Conservation (phyloP, 1,284 basidiomycete genomes). For the Pholiota adiposa region DNA sequence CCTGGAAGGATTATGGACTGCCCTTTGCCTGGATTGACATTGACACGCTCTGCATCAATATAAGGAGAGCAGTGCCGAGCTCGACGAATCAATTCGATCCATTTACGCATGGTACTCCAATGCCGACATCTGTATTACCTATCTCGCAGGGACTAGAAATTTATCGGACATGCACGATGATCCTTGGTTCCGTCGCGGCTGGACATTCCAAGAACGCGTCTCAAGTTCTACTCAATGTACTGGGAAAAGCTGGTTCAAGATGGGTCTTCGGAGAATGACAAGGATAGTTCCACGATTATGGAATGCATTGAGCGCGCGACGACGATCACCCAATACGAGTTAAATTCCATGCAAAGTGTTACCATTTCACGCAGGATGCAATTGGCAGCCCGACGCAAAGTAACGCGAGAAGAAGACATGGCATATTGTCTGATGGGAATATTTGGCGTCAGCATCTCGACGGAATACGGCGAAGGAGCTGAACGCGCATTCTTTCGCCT, state of each 20-base stretch:
- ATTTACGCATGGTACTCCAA: not conserved
- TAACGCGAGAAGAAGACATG: not conserved
- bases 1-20: too few relatives aligned
- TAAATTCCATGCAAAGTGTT: not conserved
- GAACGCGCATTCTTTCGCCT: not conserved
- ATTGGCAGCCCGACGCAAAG: not conserved
- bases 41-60: not conserved
- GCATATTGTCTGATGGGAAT: not conserved
- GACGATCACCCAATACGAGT: not conserved
- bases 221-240: not conserved
- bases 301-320: not conserved
- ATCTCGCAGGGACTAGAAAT: not conserved
- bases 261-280: not conserved
- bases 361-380: not conserved
- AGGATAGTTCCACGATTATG: not conserved
- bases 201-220: not conserved
- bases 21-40: not conserved
- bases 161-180: not conserved
- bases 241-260: too few relatives aligned
- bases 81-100: too few relatives aligned
- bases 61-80: not conserved
- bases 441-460: not conserved
- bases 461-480: not conserved
- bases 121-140: not conserved
- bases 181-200: not conserved